Base-by-base conservation (phyloP, 495 filamentous ascomycete species). In the Letharia columbiana region DNA sequence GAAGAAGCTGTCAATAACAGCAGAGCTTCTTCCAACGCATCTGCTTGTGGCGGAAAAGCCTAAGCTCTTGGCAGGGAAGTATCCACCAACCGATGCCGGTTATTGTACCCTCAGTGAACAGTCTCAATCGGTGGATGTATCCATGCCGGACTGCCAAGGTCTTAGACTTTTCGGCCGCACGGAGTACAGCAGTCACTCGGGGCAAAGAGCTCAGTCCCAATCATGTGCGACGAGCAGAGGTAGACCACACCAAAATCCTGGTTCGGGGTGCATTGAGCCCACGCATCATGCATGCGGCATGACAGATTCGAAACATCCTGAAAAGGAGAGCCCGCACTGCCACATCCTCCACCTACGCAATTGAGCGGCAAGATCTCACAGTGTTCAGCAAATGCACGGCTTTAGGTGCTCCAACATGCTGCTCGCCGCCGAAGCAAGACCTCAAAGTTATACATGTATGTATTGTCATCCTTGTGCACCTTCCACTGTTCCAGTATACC, bases 331-430 rank as follows among this genome's bases (percentile, higher is more conserved):
- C 28, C 49, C 13, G 52, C 52, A 56, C 28, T 56, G 52, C 52
- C 52, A 47, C 23, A 31, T 52, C 31, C 49, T 52, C 49, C 49
- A 57, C 33, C 54, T 57, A 57, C 33, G 54, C 33, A 33, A 57
- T 57, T 11, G 33, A 56, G 49, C 52, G 13, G 52, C 52, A 56
- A 56, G 31, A 56, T 33, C 3, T 56, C 52, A 15, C 35, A 8
- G 2, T 6, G 52, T 56, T 7, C 5, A 15, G 31, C 18, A 33
- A 33, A 17, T 20, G 54, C 13, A 33, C 31, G 31, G 9, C 49
- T 52, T 52, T 31, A 13, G 3, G 47, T 31, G 49, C 49, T 44
- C 41, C 41, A 12, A 11, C 10, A 47, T 20, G 17, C 44, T 52
- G 10, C 3, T 52, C 7, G 23, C 23, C 12, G 11, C 12, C 23